Base-by-base conservation (phyloP, 2,329 filamentous ascomycete species). In the Nakataea oryzae region DNA sequence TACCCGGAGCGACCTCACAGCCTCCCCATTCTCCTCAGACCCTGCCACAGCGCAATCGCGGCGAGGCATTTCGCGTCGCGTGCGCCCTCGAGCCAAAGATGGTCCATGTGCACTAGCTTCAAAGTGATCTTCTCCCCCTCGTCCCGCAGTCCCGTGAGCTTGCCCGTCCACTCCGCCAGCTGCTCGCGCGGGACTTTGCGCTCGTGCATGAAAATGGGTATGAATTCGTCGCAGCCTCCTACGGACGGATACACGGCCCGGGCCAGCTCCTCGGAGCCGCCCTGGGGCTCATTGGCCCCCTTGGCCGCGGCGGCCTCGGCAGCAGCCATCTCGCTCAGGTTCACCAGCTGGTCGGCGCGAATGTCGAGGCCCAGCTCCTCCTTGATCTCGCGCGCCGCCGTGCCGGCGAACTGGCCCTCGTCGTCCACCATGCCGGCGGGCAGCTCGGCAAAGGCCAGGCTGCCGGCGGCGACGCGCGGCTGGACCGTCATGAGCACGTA, bases 391-490 rank as follows among this genome's bases (percentile, higher is more conserved):
- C 76, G 78, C 3, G 84, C 84, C 2, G 84, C 85, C 0, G 77
- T 76, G 28, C 85, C 84, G 14, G 77, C 76, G 67, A 87, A 86
- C 30, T 74, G 79, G 0, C 79, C 81, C 17, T 72, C 73, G 32
- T 81, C 79, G 65, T 87, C 84, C 0, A 86, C 80, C 84, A 87
- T 86, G 2, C 84, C 84, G 0, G 84, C 84, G 0, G 84, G 84
- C 14, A 87, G 67, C 70, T 87, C 84, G 0, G 81, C 77, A 63
- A 86, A 84, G 24, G 75, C 75, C 2, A 86, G 70, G n/a, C 80
- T 82, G 0, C 80, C 82, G 0, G 76, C 81, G 0, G 84, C 75
- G 3, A 85, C 69, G 57, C 85, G 80, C 27, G 84, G 81, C 71
- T 86, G 84, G 30, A 86, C 78, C 0, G 84, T 86, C 61, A 87